phyloP scores from a whole-genome alignment of 441 rosid species.

The Euphorbia celastroides region DNA sequence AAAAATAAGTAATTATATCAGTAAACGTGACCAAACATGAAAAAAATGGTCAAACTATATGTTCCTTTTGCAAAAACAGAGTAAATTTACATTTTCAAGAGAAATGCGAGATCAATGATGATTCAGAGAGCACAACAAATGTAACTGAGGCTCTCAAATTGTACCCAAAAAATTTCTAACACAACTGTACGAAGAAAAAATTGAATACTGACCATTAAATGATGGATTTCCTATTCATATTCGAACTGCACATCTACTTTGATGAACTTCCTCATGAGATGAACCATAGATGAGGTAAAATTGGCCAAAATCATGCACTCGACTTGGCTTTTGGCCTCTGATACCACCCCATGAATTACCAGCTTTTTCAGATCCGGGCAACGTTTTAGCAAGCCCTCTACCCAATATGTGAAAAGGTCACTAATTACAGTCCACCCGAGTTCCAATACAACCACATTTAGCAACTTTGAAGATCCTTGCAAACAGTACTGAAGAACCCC shows the following conservation, averaged over 20 bases:
- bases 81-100: constrained; percentile 1
- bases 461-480: constrained; percentile 49
- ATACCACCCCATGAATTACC: constrained; percentile 61
- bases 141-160: constrained; percentile 12
- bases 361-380: constrained; percentile 64
- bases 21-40: constrained; percentile 1
- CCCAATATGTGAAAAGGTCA: constrained; percentile 60
- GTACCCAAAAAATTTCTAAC: constrained; percentile 19
- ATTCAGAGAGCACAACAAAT: constrained; percentile 2
- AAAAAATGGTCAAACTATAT: constrained; percentile 1
- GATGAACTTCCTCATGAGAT: constrained; percentile 65
- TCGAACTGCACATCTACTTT: constrained; percentile 69
- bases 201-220: constrained; percentile 12
- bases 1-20: not conserved
- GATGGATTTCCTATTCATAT: constrained; percentile 35
- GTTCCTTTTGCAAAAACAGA: constrained; percentile 11
- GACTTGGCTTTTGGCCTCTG: constrained; percentile 56
- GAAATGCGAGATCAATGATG: constrained; percentile 15
- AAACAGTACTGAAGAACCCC: constrained; percentile 48
- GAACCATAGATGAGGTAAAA: constrained; percentile 64
- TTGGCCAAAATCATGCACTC: constrained; percentile 59
- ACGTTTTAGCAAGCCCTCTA: constrained; percentile 52
- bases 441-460: constrained; percentile 58
- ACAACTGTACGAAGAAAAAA: constrained; percentile 20
- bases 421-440: constrained; percentile 71